A percentile compares a stretch with the other conserved stretches of the same genome.
Conservation (phyloP, 2,329 filamentous ascomycete genomes). For the Alternaria dauci region DNA sequence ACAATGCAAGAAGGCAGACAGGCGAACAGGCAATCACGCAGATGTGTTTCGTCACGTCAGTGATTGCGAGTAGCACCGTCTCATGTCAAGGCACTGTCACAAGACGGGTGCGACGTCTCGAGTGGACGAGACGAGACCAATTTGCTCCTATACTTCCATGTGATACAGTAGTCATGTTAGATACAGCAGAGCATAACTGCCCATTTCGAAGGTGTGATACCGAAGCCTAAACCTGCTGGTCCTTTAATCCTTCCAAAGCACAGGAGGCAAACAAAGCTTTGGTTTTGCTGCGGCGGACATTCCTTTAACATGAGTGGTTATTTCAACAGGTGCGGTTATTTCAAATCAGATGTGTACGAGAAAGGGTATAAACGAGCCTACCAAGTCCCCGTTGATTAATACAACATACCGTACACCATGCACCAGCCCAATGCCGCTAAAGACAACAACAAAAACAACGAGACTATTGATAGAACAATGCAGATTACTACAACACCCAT, state of each 20-base stretch:
- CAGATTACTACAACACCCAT: not conserved
- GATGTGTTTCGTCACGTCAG: not conserved
- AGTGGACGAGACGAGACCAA: not conserved
- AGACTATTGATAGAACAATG: not conserved
- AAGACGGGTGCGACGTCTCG: not conserved
- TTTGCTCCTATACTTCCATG: not conserved
- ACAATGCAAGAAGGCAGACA: not conserved
- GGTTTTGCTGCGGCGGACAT: not conserved
- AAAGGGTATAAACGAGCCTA: constrained; percentile 18
- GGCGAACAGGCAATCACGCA: not conserved
- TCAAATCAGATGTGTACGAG: constrained; percentile 3
- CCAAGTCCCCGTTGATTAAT: not conserved
- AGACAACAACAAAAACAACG: constrained; percentile 8
- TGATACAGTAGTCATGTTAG: not conserved
- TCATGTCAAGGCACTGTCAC: not conserved
- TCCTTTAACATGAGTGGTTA: not conserved
- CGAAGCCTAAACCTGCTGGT: not conserved
- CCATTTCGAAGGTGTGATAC: not conserved
- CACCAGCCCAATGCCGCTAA: constrained; percentile 31
- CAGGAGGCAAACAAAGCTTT: not conserved
- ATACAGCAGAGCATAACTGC: not conserved
- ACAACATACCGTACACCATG: constrained; percentile 4
- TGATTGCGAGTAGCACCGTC: not conserved
- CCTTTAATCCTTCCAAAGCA: too few species aligned
- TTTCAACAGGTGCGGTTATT: not conserved